phyloP scores from a whole-genome alignment of 805 yeast species.

The Myxozyma mucilagina region DNA sequence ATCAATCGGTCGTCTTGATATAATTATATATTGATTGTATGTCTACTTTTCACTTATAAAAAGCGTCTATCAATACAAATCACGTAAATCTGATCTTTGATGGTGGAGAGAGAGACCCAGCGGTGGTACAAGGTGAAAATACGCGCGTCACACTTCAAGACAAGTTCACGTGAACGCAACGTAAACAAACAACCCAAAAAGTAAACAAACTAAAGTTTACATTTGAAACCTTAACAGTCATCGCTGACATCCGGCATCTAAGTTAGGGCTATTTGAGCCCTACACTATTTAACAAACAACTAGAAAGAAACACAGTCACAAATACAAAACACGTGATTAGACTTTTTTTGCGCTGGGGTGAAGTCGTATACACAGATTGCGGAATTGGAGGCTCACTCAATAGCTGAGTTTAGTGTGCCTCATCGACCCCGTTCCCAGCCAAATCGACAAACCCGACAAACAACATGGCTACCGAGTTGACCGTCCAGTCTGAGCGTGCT shows the following conservation, averaged over 20 bases:
- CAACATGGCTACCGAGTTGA: conserved; percentile 96
- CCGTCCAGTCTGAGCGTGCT: conserved; percentile 99
- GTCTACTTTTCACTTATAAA: not conserved
- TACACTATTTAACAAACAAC: not conserved
- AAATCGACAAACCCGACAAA: conserved; percentile 5
- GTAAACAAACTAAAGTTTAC: not conserved
- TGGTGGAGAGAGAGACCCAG: not conserved
- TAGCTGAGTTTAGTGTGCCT: not conserved
- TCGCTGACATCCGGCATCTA: not conserved
- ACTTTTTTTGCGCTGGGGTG: not conserved
- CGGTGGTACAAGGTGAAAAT: not conserved
- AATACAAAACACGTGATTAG: not conserved
- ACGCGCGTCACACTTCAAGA: not conserved
- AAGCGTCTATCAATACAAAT: not conserved
- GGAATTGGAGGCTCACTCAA: conserved; percentile 4
- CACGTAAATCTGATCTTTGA: not conserved
- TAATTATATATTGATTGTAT: not conserved
- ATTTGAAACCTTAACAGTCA: not conserved
- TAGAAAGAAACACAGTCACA: conserved; percentile 2
- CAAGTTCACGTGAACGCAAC: not conserved
- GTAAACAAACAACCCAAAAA: conserved; percentile 4
- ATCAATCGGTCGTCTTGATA: not conserved
- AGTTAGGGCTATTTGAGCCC: not conserved
- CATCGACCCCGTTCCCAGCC: conserved; percentile 6
- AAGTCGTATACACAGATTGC: conserved; percentile 4